Base-by-base conservation (phyloP, 163 green algal species). In the Chlamydomonas reinhardtii region DNA sequence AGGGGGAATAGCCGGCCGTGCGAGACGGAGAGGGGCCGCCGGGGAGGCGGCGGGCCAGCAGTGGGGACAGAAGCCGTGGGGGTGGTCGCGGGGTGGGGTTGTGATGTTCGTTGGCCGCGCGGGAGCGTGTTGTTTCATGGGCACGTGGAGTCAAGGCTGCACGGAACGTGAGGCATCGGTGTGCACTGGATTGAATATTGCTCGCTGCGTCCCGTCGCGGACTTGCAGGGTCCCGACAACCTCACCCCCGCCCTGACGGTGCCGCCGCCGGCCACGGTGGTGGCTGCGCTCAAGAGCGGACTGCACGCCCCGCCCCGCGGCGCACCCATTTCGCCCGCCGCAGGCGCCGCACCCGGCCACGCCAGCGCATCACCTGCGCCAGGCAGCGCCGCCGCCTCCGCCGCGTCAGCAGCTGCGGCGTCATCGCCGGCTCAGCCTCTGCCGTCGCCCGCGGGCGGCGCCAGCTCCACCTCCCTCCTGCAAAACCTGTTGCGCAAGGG, bases 171-270 rank as follows among this genome's bases (percentile, higher is more conserved):
- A n/a, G n/a, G n/a, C n/a, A n/a, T n/a, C n/a, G n/a, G n/a, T n/a
- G n/a, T n/a, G n/a, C n/a, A n/a, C n/a, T n/a, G n/a, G n/a, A n/a
- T n/a, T n/a, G n/a, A n/a, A n/a, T n/a, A n/a, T n/a, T n/a, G n/a
- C n/a, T n/a, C n/a, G n/a, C n/a, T n/a, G n/a, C n/a, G n/a, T n/a
- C n/a, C n/a, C n/a, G n/a, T n/a, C n/a, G n/a, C n/a, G n/a, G n/a
- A n/a, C n/a, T n/a, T n/a, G 24, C 79, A 85, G 79, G 68, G 79
- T 20, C 79, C 79, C 27, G 79, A 85, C 68, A 78, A 85, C 79
- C 68, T 85, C 19, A 85, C 79, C 0, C 79, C 79, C 12, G 22
- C 34, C 12, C 68, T 85, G 20, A 85, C 69, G 12, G 68, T 71
- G 4, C 79, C 79, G 11, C 68, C 27, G 17, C 52, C 79, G 3